Conservation (phyloP, 2,329 filamentous ascomycete genomes). For the Cladosporium sp. region DNA sequence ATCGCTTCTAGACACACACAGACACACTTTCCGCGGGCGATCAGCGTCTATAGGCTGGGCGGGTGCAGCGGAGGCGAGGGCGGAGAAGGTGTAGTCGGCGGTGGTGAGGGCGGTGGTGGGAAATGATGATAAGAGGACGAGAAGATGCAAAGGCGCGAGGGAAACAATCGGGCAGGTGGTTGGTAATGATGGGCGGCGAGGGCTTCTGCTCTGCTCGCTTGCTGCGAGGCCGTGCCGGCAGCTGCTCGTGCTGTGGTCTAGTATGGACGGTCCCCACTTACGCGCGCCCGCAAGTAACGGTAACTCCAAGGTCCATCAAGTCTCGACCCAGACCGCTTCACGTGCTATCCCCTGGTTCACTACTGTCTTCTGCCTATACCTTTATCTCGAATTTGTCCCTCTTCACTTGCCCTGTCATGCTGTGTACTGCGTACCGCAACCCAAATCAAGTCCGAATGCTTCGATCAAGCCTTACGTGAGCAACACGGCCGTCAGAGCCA, state of each 20-base stretch:
- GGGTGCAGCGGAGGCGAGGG: background rate
- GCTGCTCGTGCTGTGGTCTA: constrained; percentile 1
- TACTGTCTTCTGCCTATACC: background rate
- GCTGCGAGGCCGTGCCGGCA: background rate
- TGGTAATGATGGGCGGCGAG: constrained; percentile 3
- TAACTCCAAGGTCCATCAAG: background rate
- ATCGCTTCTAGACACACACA: constrained; percentile 1
- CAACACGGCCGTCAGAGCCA: background rate
- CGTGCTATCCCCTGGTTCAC: background rate
- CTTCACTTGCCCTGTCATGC: background rate
- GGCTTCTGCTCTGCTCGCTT: background rate
- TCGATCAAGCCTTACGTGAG: background rate
- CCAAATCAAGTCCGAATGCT: background rate
- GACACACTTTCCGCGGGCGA: background rate
- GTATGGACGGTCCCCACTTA: constrained; percentile 3
- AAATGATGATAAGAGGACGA: background rate
- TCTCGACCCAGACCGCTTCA: constrained; percentile 4
- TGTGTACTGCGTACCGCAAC: background rate
- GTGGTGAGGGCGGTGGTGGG: background rate
- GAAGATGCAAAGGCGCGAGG: background rate
- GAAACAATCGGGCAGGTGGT: constrained; percentile 4
- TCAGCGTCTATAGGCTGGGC: background rate
- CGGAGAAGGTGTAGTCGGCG: background rate
- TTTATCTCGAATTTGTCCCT: background rate
- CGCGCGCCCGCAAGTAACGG: background rate